A percentile compares a stretch with the other conserved stretches of the same genome.
phyloP scores from a whole-genome alignment of 1,284 basidiomycete species.

The Leucoagaricus sp. region DNA sequence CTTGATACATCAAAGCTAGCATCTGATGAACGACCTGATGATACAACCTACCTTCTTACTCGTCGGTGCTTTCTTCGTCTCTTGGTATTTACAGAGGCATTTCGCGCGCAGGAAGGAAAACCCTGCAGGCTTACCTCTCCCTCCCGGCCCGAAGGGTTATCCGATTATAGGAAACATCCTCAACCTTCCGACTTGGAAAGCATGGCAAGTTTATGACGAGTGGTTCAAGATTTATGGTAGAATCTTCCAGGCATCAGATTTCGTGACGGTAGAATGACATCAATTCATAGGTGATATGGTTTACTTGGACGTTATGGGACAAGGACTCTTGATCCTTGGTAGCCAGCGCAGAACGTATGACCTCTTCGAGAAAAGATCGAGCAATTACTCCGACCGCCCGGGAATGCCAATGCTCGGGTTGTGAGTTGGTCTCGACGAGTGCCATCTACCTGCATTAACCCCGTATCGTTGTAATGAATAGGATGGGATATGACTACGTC shows the following conservation, averaged over 20 bases:
- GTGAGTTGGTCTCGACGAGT: background rate
- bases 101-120: too few relatives aligned
- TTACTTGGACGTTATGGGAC: slow-evolving; percentile 17
- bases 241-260: background rate
- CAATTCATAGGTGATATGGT: slow-evolving; percentile 18
- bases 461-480: background rate
- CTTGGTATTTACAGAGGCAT: too few relatives aligned
- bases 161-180: slow-evolving; percentile 17
- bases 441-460: background rate
- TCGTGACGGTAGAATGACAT: background rate
- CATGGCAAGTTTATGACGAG: slow-evolving; percentile 15
- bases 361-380: slow-evolving; percentile 18
- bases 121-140: background rate
- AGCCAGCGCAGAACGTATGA: slow-evolving; percentile 12
- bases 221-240: slow-evolving; percentile 15
- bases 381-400: slow-evolving; percentile 18
- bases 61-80: too few relatives aligned
- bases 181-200: slow-evolving; percentile 7
- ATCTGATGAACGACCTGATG: too few relatives aligned
- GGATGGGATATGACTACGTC: slow-evolving; percentile 16
- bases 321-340: slow-evolving; percentile 16
- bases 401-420: slow-evolving; percentile 16
- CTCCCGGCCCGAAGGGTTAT: slow-evolving; percentile 18
- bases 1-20: too few relatives aligned
- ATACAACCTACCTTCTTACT: too few relatives aligned